Evolutionary conservation across 805 yeast species (phyloP).

Genomic region (Metschnikowia lunata): DNA sequence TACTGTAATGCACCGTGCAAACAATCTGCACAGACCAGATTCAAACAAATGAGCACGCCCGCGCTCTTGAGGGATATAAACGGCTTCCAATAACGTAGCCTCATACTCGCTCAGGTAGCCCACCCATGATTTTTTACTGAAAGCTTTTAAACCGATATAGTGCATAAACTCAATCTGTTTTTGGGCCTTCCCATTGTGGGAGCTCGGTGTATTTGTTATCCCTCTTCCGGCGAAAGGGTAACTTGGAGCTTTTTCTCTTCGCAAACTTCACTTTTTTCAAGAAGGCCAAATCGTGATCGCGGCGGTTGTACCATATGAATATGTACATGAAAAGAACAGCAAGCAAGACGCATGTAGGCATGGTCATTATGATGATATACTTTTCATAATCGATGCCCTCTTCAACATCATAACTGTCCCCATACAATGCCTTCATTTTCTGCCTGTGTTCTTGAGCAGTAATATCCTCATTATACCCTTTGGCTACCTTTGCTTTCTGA

Average conservation of each 20-base stretch:
- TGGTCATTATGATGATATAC: slow-evolving; percentile 60
- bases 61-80: too few species aligned
- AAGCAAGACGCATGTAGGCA: slow-evolving; percentile 62
- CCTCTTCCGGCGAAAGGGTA: slow-evolving; percentile 23
- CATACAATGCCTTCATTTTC: slow-evolving; percentile 21
- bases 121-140: too few species aligned
- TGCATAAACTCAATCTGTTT: slow-evolving; percentile 5
- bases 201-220: slow-evolving; percentile 24
- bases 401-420: slow-evolving; percentile 37
- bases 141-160: too few species aligned
- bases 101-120: too few species aligned
- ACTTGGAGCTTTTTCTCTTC: slow-evolving; percentile 14
- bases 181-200: slow-evolving; percentile 29
- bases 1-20: too few species aligned
- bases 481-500: slow-evolving; percentile 52
- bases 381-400: slow-evolving; percentile 51
- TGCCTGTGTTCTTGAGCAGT: slow-evolving; percentile 32
- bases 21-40: too few species aligned
- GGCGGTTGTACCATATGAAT: slow-evolving; percentile 52
- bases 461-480: slow-evolving; percentile 43
- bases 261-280: slow-evolving; percentile 31
- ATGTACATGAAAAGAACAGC: slow-evolving; percentile 61
- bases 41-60: too few species aligned
- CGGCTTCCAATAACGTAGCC: too few species aligned
- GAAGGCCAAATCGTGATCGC: slow-evolving; percentile 37